Evolutionary conservation across 2,329 filamentous ascomycete genomes (phyloP).

Genomic region (Lecanicillium sp.): DNA sequence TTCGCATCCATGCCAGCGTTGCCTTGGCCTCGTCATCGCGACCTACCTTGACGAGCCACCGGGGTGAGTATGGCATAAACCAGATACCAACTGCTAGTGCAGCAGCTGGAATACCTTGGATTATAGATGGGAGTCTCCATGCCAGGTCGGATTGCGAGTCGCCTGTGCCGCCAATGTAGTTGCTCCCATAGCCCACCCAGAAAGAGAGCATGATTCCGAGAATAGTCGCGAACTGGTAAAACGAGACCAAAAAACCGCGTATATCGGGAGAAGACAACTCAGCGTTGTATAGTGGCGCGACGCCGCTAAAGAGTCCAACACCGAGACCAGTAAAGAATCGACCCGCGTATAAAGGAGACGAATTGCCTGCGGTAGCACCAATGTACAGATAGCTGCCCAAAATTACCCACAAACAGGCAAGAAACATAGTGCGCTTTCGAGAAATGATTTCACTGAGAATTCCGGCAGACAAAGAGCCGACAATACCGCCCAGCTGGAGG

Average conservation of each 20-base stretch:
- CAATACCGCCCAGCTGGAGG: constrained; percentile 40
- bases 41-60: constrained; percentile 66
- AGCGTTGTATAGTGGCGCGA: constrained; percentile 38
- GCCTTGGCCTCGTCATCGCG: constrained; percentile 57
- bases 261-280: constrained; percentile 54
- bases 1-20: constrained; percentile 53
- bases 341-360: constrained; percentile 36
- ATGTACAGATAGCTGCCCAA: constrained; percentile 35
- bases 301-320: constrained; percentile 37
- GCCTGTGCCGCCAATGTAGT: constrained; percentile 38
- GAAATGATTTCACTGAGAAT: constrained; percentile 40
- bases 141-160: constrained; percentile 31
- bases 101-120: constrained; percentile 32
- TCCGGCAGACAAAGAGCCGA: constrained; percentile 38
- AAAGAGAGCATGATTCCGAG: constrained; percentile 45
- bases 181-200: constrained; percentile 36
- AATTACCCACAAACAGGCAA: constrained; percentile 36
- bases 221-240: constrained; percentile 57
- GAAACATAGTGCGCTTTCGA: constrained; percentile 44
- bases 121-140: constrained; percentile 35
- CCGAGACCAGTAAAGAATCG: constrained; percentile 41
- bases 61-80: constrained; percentile 72
- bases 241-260: constrained; percentile 55
- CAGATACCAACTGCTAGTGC: constrained; percentile 62
- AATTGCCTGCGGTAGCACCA: constrained; percentile 29